Base-by-base conservation (phyloP, 371 early-diverging fungal species). In the Dinochytrium kinnereticum region DNA sequence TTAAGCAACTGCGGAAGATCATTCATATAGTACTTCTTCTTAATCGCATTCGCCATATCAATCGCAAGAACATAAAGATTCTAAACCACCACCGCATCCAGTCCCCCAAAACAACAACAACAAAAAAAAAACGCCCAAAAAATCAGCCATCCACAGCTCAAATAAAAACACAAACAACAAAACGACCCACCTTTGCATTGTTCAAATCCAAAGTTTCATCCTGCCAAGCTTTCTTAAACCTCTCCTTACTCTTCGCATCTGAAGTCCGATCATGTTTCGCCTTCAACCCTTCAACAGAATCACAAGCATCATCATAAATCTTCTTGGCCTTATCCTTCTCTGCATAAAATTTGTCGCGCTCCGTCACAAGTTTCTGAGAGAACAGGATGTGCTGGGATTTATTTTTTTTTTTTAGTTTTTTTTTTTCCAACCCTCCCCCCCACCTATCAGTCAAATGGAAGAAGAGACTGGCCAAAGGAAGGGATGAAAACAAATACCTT, bases 271-370 rank as follows among this genome's bases (percentile, higher is more conserved):
- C 89, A 64, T 82, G 83, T 67, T 83, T 83, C 30, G 73, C 69
- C 76, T 86, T 86, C 0, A 85, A 79, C 34, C 61, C 65, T 66
- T 92, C 92, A 1, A 91, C 91, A 59, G 89, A 86, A 44, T 86
- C 81, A 69, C 94, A 93, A 28, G 87, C 84, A 30, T 91, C 88
- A 68, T 92, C 90, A 74, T 93, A 95, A 1, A 78, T 75, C n/a
- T 87, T 68, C 69, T 91, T 90, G 51, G 86, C 84, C 73, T 91
- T 91, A 65, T 92, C 93, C 61, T 90, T 91, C 31, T 93, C 93
- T 2, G 81, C 74, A 69, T 87, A 86, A 0, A 87, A 80, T 64
- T 83, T 89, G 64, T 92, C 92, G 28, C 91, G 79, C 51, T 93
- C 94, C 0, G 82, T 67, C 21, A 84, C 80, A 33, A 93, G 71